Evolutionary conservation across 1,139 yeast species (phyloP), one percentile per base, ranked within the genome.

Genomic region (Candida frijolesensis): DNA sequence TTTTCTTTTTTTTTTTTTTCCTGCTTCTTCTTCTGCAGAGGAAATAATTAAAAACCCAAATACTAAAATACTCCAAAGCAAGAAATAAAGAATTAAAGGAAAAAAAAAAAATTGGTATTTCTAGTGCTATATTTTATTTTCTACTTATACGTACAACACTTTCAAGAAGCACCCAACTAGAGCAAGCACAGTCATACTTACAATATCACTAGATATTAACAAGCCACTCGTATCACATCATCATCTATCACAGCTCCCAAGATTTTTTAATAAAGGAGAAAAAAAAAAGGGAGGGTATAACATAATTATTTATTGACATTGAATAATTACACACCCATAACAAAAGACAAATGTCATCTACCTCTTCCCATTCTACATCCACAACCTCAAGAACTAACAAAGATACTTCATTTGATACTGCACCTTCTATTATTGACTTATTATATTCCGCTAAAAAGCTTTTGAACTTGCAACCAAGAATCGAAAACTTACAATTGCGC

Each of bases 401-500:
- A 14, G 11, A 32, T 22, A 11, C n/a, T n/a, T 2, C 39, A 32
- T 51, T 55, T 48, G 58, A 55, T 7, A 34, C 52, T 10, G 54
- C 49, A 38, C 80, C 80, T 10, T 71, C 79, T 22, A 72, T 76
- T 29, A 67, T 70, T 54, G 80, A 76, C 58, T 69, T 76, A 44
- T 73, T 75, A 55, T 62, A 67, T 61, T 74, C 79, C 22, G 80
- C 80, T 6, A 73, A 71, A 57, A 71, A 71, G 55, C 63, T 76
- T 42, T 61, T 76, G 46, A 60, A 72, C 22, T 66, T 75, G 44
- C 76, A 75, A 55, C 67, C 75, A 22, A 59, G 81, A 48, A 74
- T 75, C 42, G 77, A 72, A 53, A 75, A 76, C 58, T 63, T 79
- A 49, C 74, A 70, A 45, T 55, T 71, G 22, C 64, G 81, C 42